Base-by-base conservation (phyloP, 441 rosid species). In the Raphanus hybrid region DNA sequence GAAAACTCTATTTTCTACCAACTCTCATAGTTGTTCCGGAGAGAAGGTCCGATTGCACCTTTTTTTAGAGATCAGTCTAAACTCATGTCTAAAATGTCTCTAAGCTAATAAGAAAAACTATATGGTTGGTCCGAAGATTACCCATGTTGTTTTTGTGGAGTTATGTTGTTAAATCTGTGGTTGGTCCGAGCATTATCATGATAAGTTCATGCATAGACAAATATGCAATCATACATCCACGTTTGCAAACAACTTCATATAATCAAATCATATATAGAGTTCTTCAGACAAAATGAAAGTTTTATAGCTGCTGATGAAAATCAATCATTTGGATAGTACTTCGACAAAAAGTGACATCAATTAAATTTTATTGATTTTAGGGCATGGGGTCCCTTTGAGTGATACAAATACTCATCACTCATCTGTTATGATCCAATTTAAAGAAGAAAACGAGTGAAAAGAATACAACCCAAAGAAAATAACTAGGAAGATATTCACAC, bases 211-310 rank as follows among this genome's bases (percentile, higher is more conserved):
- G 75, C 78, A 74, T 55, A 63, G 71, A 69, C 78, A 79, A 62
- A 55, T 35, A 63, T 43, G 71, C 67, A 79, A 79, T 79, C 71
- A 79, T 79, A 74, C 69, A 41, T 64, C 67, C 82, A 79, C 78
- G 82, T 79, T 79, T 74, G 78, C 70, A 18, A 29, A 18, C 74
- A 61, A 2, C 62, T 68, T 74, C 75, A 41, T 10, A 14, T 8
- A 20, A 55, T 54, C 59, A 61, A 68, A 61, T 61, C 26, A 39
- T 39, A 39, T 39, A 39, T 67, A 61, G 26, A 60, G 39, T 67
- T 59, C 70, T 4, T 52, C 32, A 74, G 26, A 69, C 62, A 69
- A 74, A 69, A 63, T 69, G 81, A 73, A 61, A 52, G 63, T 60
- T 55, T 67, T 23, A 35, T 67, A 54, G 61, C 61, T 55, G 61